Evolutionary conservation across 805 yeast genomes (phyloP).

Genomic region (Schizosaccharomyces octosporus): DNA sequence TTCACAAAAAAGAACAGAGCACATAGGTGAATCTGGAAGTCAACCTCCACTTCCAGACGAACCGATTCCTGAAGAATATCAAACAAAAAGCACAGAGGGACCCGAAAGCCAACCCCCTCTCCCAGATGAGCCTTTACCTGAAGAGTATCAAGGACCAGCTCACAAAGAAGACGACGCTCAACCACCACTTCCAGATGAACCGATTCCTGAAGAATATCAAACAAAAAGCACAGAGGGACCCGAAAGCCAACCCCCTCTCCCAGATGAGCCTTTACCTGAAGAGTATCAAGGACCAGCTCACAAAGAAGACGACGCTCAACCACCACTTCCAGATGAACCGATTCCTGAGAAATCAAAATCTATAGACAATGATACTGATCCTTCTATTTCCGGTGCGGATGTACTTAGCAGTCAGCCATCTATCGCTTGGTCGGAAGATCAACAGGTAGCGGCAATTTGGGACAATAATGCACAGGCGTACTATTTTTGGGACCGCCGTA

Average conservation of each 20-base stretch:
- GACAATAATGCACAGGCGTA: not conserved
- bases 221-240: too few species aligned
- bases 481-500: conserved; percentile 2
- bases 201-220: not conserved
- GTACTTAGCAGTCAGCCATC: not conserved
- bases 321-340: not conserved
- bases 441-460: not conserved
- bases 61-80: not conserved
- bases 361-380: not conserved
- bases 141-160: not conserved
- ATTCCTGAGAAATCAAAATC: not conserved
- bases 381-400: not conserved
- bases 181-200: not conserved
- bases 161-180: not conserved
- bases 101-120: not conserved
- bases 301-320: not conserved
- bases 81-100: not conserved
- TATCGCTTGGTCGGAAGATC: conserved; percentile 1
- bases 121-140: not conserved
- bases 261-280: not conserved
- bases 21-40: not conserved
- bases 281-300: too few species aligned
- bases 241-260: not conserved
- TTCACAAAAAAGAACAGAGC: too few species aligned
- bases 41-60: not conserved